Conservation (phyloP, 805 yeast genomes). For the Pichia ethanolica region DNA sequence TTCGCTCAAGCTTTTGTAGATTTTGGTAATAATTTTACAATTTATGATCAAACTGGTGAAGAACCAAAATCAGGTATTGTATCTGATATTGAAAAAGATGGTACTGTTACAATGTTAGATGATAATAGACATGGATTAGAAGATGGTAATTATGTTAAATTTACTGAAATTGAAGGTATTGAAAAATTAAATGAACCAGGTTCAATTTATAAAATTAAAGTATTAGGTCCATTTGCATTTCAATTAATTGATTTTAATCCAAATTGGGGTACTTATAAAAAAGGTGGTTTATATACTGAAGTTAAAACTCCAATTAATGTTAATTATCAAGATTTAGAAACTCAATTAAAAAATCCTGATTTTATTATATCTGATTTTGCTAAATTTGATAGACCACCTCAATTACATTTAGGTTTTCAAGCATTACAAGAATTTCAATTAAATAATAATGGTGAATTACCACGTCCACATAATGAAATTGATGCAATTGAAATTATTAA, state of each 20-base stretch:
- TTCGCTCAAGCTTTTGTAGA: conserved; percentile 88
- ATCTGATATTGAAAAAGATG: conserved; percentile 79
- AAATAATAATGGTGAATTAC: conserved; percentile 56
- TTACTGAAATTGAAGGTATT: conserved; percentile 79
- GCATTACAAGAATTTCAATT: conserved; percentile 72
- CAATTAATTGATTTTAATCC: conserved; percentile 50
- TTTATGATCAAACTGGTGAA: conserved; percentile 85
- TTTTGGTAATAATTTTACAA: conserved; percentile 73
- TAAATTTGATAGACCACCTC: conserved; percentile 87
- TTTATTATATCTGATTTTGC: conserved; percentile 81
- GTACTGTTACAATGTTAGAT: conserved; percentile 89
- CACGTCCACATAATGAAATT: conserved; percentile 65
- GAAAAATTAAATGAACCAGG: conserved; percentile 62
- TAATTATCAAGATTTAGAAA: conserved; percentile 53
- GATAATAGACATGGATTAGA: conserved; percentile 90
- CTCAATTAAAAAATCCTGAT: conserved; percentile 73
- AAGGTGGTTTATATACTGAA: conserved; percentile 89
- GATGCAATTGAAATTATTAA: conserved; percentile 65
- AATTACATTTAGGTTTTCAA: conserved; percentile 85
- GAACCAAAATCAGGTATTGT: conserved; percentile 84
- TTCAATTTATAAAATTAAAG: conserved; percentile 65
- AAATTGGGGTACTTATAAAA: conserved; percentile 53
- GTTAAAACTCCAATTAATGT: conserved; percentile 73
- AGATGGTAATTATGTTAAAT: conserved; percentile 86
- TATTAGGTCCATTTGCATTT: conserved; percentile 92